A percentile compares a stretch with the other conserved stretches of the same genome.
Conservation (phyloP, 352 stramenopile species). For the Globisporangium recalcitrans region DNA sequence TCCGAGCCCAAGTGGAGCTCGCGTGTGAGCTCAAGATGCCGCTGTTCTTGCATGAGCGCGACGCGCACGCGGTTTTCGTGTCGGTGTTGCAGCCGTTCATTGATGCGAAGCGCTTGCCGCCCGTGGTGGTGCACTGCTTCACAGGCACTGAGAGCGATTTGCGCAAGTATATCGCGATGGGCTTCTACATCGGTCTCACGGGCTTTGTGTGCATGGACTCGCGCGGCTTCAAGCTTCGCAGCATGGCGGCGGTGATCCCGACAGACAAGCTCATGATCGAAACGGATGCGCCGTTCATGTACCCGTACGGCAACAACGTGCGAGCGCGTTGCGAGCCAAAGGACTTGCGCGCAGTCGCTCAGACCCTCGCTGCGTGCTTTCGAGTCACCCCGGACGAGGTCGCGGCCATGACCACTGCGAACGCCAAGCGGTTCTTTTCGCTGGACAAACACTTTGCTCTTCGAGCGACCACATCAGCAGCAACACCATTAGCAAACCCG, state of each 20-base stretch:
- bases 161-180: slow-evolving; percentile 48
- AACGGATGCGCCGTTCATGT: slow-evolving; percentile 80
- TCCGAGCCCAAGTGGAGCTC: slow-evolving; percentile 88
- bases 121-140: slow-evolving; percentile 73
- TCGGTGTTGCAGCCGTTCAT: slow-evolving; percentile 31
- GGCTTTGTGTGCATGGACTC: slow-evolving; percentile 65
- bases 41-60: slow-evolving; percentile 91
- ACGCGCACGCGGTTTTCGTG: slow-evolving; percentile 52
- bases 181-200: slow-evolving; percentile 73
- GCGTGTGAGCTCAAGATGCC: slow-evolving; percentile 77
- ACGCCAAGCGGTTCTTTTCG: slow-evolving; percentile 49
- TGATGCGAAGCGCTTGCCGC: slow-evolving; percentile 28
- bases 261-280: slow-evolving; percentile 63
- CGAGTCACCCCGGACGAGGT: slow-evolving; percentile 32
- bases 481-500: no score
- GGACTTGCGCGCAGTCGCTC: slow-evolving; percentile 48
- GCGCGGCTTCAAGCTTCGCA: slow-evolving; percentile 38
- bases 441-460: slow-evolving; percentile 20
- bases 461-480: not conserved
- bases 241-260: slow-evolving; percentile 37
- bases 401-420: slow-evolving; percentile 36
- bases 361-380: slow-evolving; percentile 55
- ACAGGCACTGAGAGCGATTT: slow-evolving; percentile 51
- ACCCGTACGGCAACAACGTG: slow-evolving; percentile 38
- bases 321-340: slow-evolving; percentile 57